Base-by-base conservation (phyloP, 345 rosid species). In the Hypericum perforatum region DNA sequence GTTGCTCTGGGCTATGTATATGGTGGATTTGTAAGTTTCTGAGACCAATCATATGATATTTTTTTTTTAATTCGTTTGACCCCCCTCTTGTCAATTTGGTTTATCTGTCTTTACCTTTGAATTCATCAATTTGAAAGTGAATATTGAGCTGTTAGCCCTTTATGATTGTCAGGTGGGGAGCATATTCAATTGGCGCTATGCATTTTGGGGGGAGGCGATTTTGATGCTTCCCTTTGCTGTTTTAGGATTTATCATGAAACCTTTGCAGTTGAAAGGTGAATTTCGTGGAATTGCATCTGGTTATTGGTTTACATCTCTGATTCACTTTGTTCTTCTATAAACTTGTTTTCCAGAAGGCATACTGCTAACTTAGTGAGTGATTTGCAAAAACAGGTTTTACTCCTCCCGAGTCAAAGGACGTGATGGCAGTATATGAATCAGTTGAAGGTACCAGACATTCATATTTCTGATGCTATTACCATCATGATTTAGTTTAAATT, bases 161-260 rank as follows among this genome's bases (percentile, higher is more conserved):
- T 38, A 13, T 58, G 51, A 51, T 54, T 54, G 38, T 58, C 62
- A 92, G 98, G 86, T 87, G 47, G 98, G 98, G 14, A 58, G 12
- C 47, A 44, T 78, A 66, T 67, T 75, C 47, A 81, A 38, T 52
- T 91, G 98, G 98, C 96, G 96, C 59, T 72, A 58, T 67, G 96
- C 98, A 55, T 91, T 91, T 65, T 85, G 67, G 73, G 85, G 94
- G 51, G 98, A 87, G 78, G 96, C 98, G 50, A 53, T 85, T 64
- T 52, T 91, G 72, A 91, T 91, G 98, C 67, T 85, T 74, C 98
- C 96, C 12, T 91, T 91, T 59, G 88, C 75, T 59, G 38, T 87
- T 59, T 67, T 85, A 51, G 89, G 95, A 59, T 91, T 82, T 68
- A 53, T 75, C 36, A 78, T 91, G 77, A 87, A 85, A 70, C 98